These are phyloP conservation scores for Talaromyces pinophilus DNA, from an alignment of 2,329 filamentous ascomycete species.

Conservation along the genomic window DNA sequence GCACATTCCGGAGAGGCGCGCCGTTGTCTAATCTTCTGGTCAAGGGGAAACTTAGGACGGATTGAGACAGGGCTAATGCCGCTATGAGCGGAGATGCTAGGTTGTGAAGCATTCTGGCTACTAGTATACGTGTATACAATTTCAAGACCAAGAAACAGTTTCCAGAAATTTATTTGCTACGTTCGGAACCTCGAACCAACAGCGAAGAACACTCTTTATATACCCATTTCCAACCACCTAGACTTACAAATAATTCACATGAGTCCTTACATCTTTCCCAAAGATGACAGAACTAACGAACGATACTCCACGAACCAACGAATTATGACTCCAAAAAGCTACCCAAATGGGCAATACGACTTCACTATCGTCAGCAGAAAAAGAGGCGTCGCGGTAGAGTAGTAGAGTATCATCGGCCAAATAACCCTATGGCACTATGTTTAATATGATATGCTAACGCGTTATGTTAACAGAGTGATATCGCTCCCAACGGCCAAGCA, in stretches of 20 bases:
- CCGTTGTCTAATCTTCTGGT: conserved; percentile 11
- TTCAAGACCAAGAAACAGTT: not conserved
- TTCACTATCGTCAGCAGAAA: conserved; percentile 6
- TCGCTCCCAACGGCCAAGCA: conserved; percentile 7
- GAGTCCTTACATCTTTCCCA: not conserved
- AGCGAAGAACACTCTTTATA: not conserved
- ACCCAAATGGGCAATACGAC: conserved; percentile 5
- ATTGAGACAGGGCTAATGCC: not conserved
- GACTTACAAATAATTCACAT: not conserved
- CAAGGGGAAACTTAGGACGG: conserved; percentile 1
- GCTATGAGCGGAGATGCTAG: not conserved
- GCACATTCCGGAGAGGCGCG: conserved; percentile 25
- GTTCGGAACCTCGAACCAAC: not conserved
- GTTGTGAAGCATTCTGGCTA: not conserved
- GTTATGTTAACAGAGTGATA: conserved; percentile 7
- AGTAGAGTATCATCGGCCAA: conserved; percentile 13
- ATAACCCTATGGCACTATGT: not conserved
- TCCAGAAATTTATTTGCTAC: not conserved
- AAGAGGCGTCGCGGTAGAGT: conserved; percentile 6
- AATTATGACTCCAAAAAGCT: not conserved
- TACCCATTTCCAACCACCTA: not conserved
- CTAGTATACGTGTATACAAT: not conserved
- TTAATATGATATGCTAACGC: too few species aligned
- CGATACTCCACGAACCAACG: conserved; percentile 3
- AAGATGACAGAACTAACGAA: conserved; percentile 1